Percentiles rank a stretch among this genome's conserved stretches.
These are phyloP conservation scores for Penicillium italicum DNA, from an alignment of 2,329 filamentous ascomycete species.

Conservation along the genomic window DNA sequence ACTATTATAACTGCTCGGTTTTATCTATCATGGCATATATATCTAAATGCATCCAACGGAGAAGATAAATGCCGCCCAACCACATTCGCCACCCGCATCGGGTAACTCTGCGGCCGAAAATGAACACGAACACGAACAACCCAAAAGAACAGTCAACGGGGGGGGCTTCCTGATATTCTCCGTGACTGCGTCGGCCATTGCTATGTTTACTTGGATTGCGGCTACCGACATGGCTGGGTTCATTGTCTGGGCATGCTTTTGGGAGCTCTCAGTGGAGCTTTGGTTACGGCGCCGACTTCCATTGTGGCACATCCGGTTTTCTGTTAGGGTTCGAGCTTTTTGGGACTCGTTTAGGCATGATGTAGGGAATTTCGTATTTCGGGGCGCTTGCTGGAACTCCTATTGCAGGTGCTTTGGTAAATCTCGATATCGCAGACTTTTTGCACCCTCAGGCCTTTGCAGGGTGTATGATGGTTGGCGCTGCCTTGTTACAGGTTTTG, in stretches of 20 bases:
- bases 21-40: background rate
- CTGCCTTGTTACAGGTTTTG: constrained; percentile 27
- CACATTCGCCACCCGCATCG: background rate
- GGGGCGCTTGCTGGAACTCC: constrained; percentile 32
- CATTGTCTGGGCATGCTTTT: constrained; percentile 33
- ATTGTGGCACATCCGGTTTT: constrained; percentile 32
- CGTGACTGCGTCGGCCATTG: constrained; percentile 24
- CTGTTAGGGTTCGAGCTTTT: constrained; percentile 25
- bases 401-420: constrained; percentile 32
- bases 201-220: constrained; percentile 35
- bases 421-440: constrained; percentile 26
- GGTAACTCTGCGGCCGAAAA: background rate
- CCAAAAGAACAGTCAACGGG: constrained; percentile 21
- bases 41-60: constrained; percentile 3
- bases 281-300: constrained; percentile 30
- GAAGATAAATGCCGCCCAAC: constrained; percentile 4
- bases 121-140: background rate
- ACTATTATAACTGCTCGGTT: background rate
- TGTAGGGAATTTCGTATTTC: constrained; percentile 36
- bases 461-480: constrained; percentile 33
- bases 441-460: constrained; percentile 32
- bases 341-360: constrained; percentile 34
- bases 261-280: constrained; percentile 30
- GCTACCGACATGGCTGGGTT: constrained; percentile 22
- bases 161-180: constrained; percentile 25